Percentiles rank a stretch among this genome's conserved stretches.
Evolutionary conservation across 805 yeast genomes (phyloP).

Genomic region (Hanseniaspora lindneri): DNA sequence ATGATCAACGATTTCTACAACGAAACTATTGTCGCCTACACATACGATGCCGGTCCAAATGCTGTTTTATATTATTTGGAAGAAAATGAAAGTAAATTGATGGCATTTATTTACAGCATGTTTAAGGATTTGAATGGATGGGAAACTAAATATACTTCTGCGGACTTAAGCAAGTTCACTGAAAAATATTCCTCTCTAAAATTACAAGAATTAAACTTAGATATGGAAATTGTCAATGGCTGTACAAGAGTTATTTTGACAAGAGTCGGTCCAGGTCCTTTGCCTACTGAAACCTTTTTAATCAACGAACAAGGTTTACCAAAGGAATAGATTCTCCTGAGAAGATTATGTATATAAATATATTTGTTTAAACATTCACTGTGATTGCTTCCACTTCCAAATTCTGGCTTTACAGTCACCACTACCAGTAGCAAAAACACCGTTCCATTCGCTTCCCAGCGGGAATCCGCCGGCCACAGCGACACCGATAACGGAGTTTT

Average conservation of each 20-base stretch:
- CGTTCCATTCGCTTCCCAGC: constrained; percentile 45
- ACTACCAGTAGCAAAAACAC: constrained; percentile 90
- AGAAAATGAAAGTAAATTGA: constrained; percentile 58
- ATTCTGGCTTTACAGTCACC: constrained; percentile 97
- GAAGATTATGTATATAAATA: neutral
- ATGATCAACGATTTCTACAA: constrained; percentile 49
- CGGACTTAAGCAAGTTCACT: constrained; percentile 24
- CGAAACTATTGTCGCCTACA: constrained; percentile 77
- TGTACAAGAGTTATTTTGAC: constrained; percentile 79
- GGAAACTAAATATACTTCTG: constrained; percentile 34
- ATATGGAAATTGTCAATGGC: constrained; percentile 48
- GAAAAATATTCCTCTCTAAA: constrained; percentile 21
- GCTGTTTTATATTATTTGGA: constrained; percentile 85
- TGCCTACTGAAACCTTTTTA: constrained; percentile 42
- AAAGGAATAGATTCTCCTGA: constrained; percentile 5
- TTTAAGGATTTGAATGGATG: constrained; percentile 60
- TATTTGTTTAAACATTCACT: neutral
- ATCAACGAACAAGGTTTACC: constrained; percentile 54
- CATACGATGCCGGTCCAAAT: constrained; percentile 98
- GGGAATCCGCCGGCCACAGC: constrained; percentile 74
- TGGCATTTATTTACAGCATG: constrained; percentile 54
- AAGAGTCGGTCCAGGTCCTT: constrained; percentile 80
- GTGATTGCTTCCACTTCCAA: constrained; percentile 63
- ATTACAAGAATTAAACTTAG: constrained; percentile 32
- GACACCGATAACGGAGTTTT: constrained; percentile 88